These are phyloP conservation scores for Pseudomassariella vexata DNA, from an alignment of 2,329 filamentous ascomycete genomes.

Conservation along the genomic window DNA sequence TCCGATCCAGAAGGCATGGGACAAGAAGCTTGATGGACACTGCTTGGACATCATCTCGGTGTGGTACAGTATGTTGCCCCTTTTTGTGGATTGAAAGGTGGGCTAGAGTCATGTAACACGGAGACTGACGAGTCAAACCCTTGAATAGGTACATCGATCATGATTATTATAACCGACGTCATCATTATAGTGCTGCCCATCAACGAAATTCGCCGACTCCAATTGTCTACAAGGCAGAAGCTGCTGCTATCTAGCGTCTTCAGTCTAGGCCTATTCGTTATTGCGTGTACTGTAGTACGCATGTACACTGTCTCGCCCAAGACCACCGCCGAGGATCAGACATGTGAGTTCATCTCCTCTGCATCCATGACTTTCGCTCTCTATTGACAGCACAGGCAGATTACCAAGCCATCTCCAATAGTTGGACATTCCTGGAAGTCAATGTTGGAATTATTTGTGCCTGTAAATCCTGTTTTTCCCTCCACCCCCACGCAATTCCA, in stretches of 20 bases:
- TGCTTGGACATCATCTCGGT: slow-evolving; percentile 1
- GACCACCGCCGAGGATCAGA: slow-evolving; percentile 3
- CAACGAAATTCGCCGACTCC: slow-evolving; percentile 9
- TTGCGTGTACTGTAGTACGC: slow-evolving; percentile 1
- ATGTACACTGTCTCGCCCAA: slow-evolving; percentile 3
- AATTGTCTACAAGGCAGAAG: slow-evolving; percentile 4
- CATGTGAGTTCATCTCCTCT: slow-evolving; percentile 1
- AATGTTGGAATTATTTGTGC: slow-evolving; percentile 13
- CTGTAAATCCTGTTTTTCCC: slow-evolving; percentile 5
- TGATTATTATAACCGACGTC: slow-evolving; percentile 11
- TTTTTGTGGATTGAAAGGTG: background rate
- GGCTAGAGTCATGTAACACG: too few relatives aligned
- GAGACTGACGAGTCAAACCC: too few relatives aligned
- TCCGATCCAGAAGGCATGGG: slow-evolving; percentile 1
- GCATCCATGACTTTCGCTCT: background rate
- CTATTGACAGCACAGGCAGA: slow-evolving; percentile 7
- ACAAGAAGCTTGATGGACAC: background rate
- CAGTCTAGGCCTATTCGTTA: slow-evolving; percentile 3
- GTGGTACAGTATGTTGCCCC: slow-evolving; percentile 1
- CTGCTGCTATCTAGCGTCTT: slow-evolving; percentile 1
- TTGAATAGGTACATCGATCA: slow-evolving; percentile 5
- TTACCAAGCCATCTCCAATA: slow-evolving; percentile 13
- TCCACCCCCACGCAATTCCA: too few relatives aligned
- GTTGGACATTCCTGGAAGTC: slow-evolving; percentile 12
- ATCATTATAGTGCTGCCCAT: slow-evolving; percentile 12